These are phyloP conservation scores for Amaranthus tricolor DNA, from an alignment of 179 eudicot species.

Conservation along the genomic window DNA sequence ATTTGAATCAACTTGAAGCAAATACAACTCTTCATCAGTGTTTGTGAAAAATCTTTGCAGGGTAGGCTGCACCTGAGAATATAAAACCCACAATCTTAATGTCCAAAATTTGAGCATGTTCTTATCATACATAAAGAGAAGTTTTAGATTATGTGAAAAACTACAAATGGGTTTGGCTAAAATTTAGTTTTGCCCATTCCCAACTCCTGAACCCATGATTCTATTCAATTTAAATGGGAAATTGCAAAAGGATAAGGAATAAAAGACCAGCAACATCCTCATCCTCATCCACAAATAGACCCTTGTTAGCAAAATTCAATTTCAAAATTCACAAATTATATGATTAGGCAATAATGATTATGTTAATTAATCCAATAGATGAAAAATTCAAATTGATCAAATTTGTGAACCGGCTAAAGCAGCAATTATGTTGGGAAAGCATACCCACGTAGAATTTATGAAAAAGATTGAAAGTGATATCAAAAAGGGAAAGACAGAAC, in stretches of 20 bases:
- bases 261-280: too few species aligned
- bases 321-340: neutral
- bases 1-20: slow-evolving; percentile 70
- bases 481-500: slow-evolving; percentile 25
- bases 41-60: slow-evolving; percentile 62
- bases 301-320: neutral
- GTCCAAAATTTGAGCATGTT: too few species aligned
- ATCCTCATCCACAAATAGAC: too few species aligned
- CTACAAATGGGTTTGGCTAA: too few species aligned
- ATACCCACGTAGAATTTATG: neutral
- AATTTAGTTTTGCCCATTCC: too few species aligned
- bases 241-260: too few species aligned
- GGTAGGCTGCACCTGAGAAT: slow-evolving; percentile 61
- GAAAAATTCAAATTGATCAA: neutral
- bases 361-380: neutral
- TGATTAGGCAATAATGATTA: neutral
- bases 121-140: too few species aligned
- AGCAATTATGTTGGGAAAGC: neutral
- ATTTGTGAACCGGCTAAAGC: neutral
- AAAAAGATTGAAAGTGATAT: neutral
- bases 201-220: too few species aligned
- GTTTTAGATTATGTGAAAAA: too few species aligned
- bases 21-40: slow-evolving; percentile 50
- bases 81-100: neutral
- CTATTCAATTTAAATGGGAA: too few species aligned